Conservation (phyloP, 805 yeast species). For the Torulaspora gathmanii region DNA sequence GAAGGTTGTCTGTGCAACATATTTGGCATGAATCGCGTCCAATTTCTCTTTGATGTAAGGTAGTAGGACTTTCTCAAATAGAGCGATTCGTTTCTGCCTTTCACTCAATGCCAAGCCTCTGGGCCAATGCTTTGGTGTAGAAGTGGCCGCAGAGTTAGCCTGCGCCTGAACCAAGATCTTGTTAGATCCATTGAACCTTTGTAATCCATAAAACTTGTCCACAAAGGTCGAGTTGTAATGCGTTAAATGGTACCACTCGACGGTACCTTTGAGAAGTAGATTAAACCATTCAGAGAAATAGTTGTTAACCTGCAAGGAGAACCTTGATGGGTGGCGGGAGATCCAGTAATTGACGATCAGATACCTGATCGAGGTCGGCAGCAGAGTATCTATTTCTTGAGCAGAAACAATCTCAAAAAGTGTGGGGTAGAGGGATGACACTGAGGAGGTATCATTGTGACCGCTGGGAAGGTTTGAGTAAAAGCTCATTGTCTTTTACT, state of each 20-base stretch:
- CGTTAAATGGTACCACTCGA: conserved; percentile 67
- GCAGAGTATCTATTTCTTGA: conserved; percentile 65
- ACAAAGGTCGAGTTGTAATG: conserved; percentile 83
- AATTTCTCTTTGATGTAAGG: conserved; percentile 69
- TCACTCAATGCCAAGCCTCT: conserved; percentile 42
- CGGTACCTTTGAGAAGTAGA: conserved; percentile 49
- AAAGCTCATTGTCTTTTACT: conserved; percentile 34
- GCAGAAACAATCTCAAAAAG: conserved; percentile 84
- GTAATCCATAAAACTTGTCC: conserved; percentile 87
- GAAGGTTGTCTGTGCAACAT: conserved; percentile 51
- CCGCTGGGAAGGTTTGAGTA: conserved; percentile 30
- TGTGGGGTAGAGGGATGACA: conserved; percentile 50
- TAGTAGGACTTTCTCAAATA: conserved; percentile 57
- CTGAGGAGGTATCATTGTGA: conserved; percentile 8
- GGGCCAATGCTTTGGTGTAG: conserved; percentile 17
- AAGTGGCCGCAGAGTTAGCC: conserved; percentile 8
- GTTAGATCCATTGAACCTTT: conserved; percentile 42
- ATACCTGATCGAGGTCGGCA: conserved; percentile 80
- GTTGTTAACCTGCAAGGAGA: conserved; percentile 55
- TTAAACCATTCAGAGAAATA: conserved; percentile 70
- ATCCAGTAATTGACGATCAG: conserved; percentile 73
- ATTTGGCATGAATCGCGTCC: conserved; percentile 55
- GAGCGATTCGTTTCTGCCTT: conserved; percentile 49
- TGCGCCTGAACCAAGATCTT: conserved; percentile 15
- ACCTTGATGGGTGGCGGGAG: conserved; percentile 64